Conservation (phyloP, 2,329 filamentous ascomycete species). For the Calonectria hawksworthii region DNA sequence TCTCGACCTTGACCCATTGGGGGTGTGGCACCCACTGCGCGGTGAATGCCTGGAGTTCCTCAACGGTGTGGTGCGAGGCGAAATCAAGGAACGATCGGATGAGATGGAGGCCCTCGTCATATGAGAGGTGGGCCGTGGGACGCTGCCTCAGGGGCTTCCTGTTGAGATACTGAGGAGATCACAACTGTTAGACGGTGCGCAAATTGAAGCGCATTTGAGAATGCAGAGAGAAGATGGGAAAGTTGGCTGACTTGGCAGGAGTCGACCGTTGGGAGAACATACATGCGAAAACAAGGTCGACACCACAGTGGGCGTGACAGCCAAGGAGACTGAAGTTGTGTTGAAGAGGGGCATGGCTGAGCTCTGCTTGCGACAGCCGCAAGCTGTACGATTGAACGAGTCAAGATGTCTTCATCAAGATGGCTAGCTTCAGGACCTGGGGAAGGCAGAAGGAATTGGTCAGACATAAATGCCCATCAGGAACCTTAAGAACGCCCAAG, state of each 20-base stretch:
- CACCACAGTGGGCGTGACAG: conserved; percentile 89
- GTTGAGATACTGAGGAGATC: conserved; percentile 79
- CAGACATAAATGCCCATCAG: conserved; percentile 10
- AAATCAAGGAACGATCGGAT: conserved; percentile 89
- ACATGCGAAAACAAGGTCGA: conserved; percentile 91
- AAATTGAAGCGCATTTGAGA: not conserved
- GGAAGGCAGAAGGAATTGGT: not conserved
- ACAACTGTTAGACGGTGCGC: conserved; percentile 23
- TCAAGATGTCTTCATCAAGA: conserved; percentile 15
- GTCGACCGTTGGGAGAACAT: conserved; percentile 51
- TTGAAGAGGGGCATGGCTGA: conserved; percentile 71
- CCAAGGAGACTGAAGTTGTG: conserved; percentile 84
- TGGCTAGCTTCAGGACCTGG: not conserved
- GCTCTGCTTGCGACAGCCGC: conserved; percentile 9
- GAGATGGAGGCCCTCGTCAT: conserved; percentile 91
- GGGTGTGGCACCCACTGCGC: conserved; percentile 92
- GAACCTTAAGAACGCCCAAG: conserved; percentile 12
- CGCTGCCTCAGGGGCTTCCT: conserved; percentile 81
- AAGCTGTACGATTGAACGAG: conserved; percentile 29
- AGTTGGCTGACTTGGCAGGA: not conserved
- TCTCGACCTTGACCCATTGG: conserved; percentile 86
- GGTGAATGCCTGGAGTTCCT: conserved; percentile 94
- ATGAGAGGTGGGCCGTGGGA: conserved; percentile 91
- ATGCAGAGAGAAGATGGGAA: conserved; percentile 2
- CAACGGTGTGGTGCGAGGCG: conserved; percentile 89